A percentile compares a stretch with the other conserved stretches of the same genome.
These are phyloP conservation scores for Phaeosphaeriaceae sp. DNA, from an alignment of 2,329 filamentous ascomycete species.

Conservation along the genomic window DNA sequence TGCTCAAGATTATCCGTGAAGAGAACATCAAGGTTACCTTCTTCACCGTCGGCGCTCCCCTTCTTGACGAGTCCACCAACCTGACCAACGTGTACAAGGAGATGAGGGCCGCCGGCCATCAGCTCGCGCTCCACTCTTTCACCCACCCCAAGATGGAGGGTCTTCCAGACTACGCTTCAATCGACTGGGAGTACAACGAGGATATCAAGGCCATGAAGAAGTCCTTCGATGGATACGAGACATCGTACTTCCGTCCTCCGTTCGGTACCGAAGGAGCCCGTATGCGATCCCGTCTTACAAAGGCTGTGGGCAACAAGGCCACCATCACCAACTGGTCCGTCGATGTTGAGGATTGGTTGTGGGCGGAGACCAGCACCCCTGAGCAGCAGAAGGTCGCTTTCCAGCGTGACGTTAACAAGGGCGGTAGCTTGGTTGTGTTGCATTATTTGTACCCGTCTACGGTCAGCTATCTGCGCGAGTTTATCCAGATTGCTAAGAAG, in stretches of 20 bases:
- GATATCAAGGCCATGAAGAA: conserved; percentile 59
- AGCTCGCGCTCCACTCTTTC: conserved; percentile 72
- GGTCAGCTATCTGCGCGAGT: conserved; percentile 67
- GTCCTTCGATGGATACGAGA: conserved; percentile 44
- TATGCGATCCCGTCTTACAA: conserved; percentile 67
- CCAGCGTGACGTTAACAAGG: conserved; percentile 65
- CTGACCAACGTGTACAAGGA: conserved; percentile 68
- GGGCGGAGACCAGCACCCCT: conserved; percentile 66
- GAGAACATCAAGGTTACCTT: conserved; percentile 72
- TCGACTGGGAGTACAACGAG: conserved; percentile 68
- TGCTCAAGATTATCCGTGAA: conserved; percentile 66
- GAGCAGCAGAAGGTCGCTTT: conserved; percentile 72
- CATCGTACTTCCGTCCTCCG: conserved; percentile 70
- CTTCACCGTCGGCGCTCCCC: conserved; percentile 70
- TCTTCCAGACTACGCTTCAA: conserved; percentile 58
- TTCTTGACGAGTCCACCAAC: conserved; percentile 65
- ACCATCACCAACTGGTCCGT: conserved; percentile 72
- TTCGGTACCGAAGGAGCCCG: conserved; percentile 72
- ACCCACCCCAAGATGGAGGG: conserved; percentile 72
- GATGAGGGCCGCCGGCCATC: conserved; percentile 68
- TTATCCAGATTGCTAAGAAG: conserved; percentile 68
- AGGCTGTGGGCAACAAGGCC: conserved; percentile 52
- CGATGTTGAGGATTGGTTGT: conserved; percentile 74
- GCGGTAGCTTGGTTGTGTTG: conserved; percentile 70
- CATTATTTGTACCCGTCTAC: conserved; percentile 72